phyloP scores from a whole-genome alignment of 306 rosid genomes.

The Abrus pulchellus region DNA sequence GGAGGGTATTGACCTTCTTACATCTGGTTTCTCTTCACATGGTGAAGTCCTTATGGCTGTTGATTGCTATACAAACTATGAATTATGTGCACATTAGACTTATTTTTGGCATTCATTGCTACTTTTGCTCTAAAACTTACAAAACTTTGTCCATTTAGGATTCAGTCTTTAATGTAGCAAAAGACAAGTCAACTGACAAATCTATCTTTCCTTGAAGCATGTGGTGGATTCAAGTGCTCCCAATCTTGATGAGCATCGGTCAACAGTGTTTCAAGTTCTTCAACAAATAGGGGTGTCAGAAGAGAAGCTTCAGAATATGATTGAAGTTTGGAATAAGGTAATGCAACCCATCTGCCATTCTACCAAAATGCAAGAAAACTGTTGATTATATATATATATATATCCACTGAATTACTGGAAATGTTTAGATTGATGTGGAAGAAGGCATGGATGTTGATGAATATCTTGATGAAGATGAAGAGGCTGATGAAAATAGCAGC shows the following conservation, averaged over 20 bases:
- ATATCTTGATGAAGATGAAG: constrained; percentile 52
- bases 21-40: background rate
- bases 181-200: constrained; percentile 32
- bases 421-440: constrained; percentile 75
- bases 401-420: constrained; percentile 35
- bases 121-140: background rate
- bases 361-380: background rate
- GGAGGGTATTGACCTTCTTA: background rate
- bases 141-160: constrained; percentile 10
- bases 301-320: constrained; percentile 86
- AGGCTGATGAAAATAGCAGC: constrained; percentile 50
- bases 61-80: background rate
- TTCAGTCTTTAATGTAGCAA: constrained; percentile 19
- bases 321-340: constrained; percentile 99
- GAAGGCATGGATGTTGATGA: constrained; percentile 57
- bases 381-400: constrained; percentile 19
- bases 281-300: constrained; percentile 85
- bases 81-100: background rate
- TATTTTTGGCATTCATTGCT: background rate
- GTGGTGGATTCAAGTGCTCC: constrained; percentile 96
- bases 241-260: constrained; percentile 91
- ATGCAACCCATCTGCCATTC: constrained; percentile 29
- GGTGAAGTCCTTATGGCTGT: background rate
- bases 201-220: constrained; percentile 66
- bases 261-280: constrained; percentile 84